Evolutionary conservation across 2,329 filamentous ascomycete species (phyloP), one percentile per base, ranked within the genome.

Genomic region (Pseudogymnoascus sp.): DNA sequence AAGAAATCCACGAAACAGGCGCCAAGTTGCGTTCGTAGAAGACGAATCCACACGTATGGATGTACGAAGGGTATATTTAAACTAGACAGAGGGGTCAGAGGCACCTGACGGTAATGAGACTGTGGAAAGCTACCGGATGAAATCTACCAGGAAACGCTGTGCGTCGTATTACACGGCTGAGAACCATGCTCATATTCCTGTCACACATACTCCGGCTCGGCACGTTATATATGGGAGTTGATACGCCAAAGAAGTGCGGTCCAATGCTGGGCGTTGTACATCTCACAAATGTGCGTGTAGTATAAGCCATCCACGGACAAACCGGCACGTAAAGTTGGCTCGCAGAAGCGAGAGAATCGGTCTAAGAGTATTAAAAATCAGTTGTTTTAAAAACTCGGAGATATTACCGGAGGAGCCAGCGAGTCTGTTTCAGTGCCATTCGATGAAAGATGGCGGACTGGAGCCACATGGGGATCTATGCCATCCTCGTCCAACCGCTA

Each of bases 161-260:
- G 51, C 29, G 11, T 34, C 51, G 51, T 57, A 57, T 18, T 57
- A 57, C 51, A 57, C 51, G 51, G 51, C 51, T 57, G 51, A 57
- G 51, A n/a, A 57, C 26, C 8, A 57, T 14, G 26, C 51, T 18
- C 29, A 34, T 57, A 57, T 34, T 57, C 29, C 10, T 57, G 51
- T 57, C 26, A 57, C 34, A 57, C 51, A 57, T 57, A 57, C 51
- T 12, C 34, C 29, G 51, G 29, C n/a, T 57, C 51, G 51, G 29
- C 51, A 57, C 29, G 51, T 34, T 57, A 34, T 57, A 12, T 26
- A 57, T 57, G 29, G 2, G 1, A 57, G 34, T 34, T 34, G 26
- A 12, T 57, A 34, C 14, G 26, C 5, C 45, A 31, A 57, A 57
- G 26, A 57, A 12, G n/a, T 57, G n/a, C 11, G 26, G 29, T 57